Conservation (phyloP, 306 rosid species). For the Dryas drummondii region DNA sequence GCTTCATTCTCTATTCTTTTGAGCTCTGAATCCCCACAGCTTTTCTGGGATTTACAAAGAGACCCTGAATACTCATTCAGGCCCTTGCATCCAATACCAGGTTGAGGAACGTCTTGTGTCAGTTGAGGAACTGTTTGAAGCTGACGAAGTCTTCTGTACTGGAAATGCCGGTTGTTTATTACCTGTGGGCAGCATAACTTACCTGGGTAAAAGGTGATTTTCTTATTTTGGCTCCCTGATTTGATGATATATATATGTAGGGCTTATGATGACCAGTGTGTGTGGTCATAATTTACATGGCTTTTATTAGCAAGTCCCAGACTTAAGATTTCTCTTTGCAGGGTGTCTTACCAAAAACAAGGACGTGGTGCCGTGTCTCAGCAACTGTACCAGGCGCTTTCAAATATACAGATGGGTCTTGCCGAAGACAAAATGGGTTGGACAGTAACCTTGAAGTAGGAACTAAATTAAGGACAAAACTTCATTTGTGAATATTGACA, state of each 20-base stretch:
- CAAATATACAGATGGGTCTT: constrained; percentile 13
- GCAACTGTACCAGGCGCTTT: constrained; percentile 15
- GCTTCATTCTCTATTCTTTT: neutral
- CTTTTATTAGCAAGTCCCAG: neutral
- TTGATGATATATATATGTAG: too few relatives aligned
- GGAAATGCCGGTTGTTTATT: constrained; percentile 13
- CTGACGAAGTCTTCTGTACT: constrained; percentile 22
- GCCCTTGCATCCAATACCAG: neutral
- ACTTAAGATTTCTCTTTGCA: neutral
- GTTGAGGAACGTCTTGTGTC: constrained; percentile 16
- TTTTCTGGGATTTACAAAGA: neutral
- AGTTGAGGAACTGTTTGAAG: constrained; percentile 17
- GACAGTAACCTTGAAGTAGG: constrained; percentile 17
- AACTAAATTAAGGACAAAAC: neutral
- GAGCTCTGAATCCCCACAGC: neutral
- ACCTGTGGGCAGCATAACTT: constrained; percentile 22
- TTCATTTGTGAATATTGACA: neutral
- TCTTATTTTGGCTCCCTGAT: neutral
- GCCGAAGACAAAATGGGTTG: constrained; percentile 15
- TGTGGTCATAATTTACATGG: neutral
- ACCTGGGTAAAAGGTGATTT: constrained; percentile 4
- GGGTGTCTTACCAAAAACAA: constrained; percentile 3
- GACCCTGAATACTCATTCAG: neutral
- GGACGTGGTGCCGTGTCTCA: constrained; percentile 6
- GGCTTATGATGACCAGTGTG: neutral